phyloP scores from a whole-genome alignment of 163 green algal genomes.

The Chlorella variabilis region DNA sequence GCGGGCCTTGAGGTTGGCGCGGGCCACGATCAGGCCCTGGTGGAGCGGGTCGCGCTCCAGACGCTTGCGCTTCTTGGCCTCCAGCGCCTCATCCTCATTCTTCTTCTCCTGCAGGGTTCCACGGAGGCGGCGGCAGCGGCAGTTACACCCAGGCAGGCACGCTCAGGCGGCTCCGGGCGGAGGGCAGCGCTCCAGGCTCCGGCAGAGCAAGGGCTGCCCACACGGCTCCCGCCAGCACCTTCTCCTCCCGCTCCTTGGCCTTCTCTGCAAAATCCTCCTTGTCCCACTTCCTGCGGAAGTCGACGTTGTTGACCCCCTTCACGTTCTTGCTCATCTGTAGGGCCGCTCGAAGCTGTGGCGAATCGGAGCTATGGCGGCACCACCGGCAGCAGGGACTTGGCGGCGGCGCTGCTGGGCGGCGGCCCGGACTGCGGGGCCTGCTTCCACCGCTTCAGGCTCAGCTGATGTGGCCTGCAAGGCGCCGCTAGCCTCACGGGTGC shows the following conservation, averaged over 20 bases:
- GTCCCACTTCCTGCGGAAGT: conserved; percentile 85
- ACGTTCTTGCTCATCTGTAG: conserved; percentile 20
- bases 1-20: conserved; percentile 78
- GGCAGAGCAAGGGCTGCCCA: background rate
- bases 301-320: conserved; percentile 88
- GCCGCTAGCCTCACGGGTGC: too few species aligned
- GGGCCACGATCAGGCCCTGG: conserved; percentile 88
- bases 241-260: conserved; percentile 75
- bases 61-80: conserved; percentile 80
- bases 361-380: too few species aligned
- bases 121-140: too few species aligned
- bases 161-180: too few species aligned
- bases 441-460: too few species aligned
- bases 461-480: too few species aligned
- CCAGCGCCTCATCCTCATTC: conserved; percentile 66
- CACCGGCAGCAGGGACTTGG: background rate
- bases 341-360: background rate
- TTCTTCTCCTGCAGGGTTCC: conserved; percentile 50
- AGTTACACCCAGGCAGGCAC: too few species aligned
- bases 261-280: conserved; percentile 82
- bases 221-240: conserved; percentile 33
- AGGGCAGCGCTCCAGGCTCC: background rate
- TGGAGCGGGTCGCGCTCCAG: conserved; percentile 77
- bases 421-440: too few species aligned
- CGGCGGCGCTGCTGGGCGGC: background rate